A percentile compares a stretch with the other conserved stretches of the same genome.
Evolutionary conservation across 192 early-diverging fungal species (phyloP).

Genomic region (Coemansia sp.): DNA sequence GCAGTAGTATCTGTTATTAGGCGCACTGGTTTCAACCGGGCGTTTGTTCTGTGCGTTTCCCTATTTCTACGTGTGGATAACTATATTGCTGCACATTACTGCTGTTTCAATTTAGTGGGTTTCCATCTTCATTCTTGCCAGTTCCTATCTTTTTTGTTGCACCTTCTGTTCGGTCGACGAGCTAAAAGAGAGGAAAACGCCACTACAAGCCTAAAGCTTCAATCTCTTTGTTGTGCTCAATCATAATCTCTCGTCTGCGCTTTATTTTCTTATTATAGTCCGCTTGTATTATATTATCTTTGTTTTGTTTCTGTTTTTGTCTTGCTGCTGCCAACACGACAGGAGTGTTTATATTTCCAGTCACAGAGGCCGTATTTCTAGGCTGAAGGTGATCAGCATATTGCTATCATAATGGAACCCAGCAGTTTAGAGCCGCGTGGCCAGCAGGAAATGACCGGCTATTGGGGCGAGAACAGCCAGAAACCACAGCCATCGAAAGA

Average conservation of each 20-base stretch:
- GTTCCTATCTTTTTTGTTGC: not conserved
- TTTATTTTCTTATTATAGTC: not conserved
- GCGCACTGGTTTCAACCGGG: not conserved
- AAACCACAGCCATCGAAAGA: not conserved
- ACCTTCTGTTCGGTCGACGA: not conserved
- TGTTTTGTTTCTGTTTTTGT: not conserved
- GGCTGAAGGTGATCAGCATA: not conserved
- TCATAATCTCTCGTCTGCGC: not conserved
- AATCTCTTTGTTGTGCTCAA: not conserved
- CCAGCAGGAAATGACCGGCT: constrained; percentile 3
- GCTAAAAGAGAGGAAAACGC: not conserved
- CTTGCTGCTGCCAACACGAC: not conserved
- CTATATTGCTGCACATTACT: not conserved
- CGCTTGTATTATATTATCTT: not conserved
- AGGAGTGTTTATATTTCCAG: not conserved
- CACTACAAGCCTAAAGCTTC: not conserved
- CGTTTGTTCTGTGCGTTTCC: not conserved
- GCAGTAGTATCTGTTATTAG: not conserved
- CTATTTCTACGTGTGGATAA: not conserved
- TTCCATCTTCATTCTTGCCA: not conserved
- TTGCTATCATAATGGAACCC: not conserved
- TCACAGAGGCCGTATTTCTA: not conserved
- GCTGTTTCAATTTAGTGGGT: not conserved
- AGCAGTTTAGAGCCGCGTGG: not conserved
- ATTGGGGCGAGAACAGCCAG: constrained; percentile 5